These are phyloP conservation scores for Cunninghamia lanceolata DNA, from an alignment of 75 land plant species.

Conservation along the genomic window DNA sequence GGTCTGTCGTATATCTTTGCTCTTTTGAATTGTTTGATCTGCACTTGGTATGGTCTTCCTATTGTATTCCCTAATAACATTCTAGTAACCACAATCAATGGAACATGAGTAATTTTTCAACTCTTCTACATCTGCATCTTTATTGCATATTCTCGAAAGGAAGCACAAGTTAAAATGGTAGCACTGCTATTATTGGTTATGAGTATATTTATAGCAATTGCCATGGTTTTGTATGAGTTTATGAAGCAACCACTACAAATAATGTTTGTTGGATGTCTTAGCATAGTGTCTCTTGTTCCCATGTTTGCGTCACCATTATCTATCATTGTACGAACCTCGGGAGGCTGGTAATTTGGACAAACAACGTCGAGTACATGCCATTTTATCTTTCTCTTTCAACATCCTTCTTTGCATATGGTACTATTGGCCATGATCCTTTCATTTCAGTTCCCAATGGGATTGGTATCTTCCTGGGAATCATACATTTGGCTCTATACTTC, in stretches of 20 bases:
- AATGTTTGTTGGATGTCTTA: slow-evolving; percentile 52
- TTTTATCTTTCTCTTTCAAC: no score
- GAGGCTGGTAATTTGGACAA: slow-evolving; percentile 75
- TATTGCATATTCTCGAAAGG: no score
- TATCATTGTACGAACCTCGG: slow-evolving; percentile 38
- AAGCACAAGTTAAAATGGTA: slow-evolving; percentile 42
- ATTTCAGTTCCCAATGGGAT: slow-evolving; percentile 81
- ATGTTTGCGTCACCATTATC: no score
- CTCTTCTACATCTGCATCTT: slow-evolving; percentile 37
- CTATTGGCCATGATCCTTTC: slow-evolving; percentile 57
- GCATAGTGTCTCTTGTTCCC: slow-evolving; percentile 55
- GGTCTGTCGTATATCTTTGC: no score
- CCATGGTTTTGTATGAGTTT: no score
- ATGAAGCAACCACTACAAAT: slow-evolving; percentile 20
- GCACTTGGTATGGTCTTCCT: slow-evolving; percentile 79
- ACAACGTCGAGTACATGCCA: slow-evolving; percentile 75
- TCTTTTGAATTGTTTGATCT: no score
- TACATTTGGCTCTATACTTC: slow-evolving; percentile 57
- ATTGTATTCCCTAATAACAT: slow-evolving; percentile 43
- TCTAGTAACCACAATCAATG: slow-evolving; percentile 78
- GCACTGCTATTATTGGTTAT: slow-evolving; percentile 39
- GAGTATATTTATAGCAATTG: no score
- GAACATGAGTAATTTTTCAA: slow-evolving; percentile 68
- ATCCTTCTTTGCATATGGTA: slow-evolving; percentile 66
- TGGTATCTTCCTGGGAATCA: slow-evolving; percentile 50